Percentiles rank a stretch among this genome's conserved stretches.
Conservation (phyloP, 257 asterid genomes). For the Nicotiana paniculata region DNA sequence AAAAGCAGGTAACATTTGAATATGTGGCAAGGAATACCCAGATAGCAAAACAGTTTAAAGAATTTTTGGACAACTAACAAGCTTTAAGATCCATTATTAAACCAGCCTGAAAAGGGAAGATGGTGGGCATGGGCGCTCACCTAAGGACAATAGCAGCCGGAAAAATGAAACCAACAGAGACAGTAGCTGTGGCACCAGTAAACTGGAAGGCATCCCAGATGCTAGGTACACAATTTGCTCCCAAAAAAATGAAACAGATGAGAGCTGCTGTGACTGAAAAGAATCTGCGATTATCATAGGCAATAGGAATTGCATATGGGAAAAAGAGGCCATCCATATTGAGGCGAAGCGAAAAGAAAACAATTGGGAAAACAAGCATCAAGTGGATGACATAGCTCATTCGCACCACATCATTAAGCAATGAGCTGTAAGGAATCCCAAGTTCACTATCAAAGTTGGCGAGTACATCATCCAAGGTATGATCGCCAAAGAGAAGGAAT, state of each 20-base stretch:
- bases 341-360: conserved; percentile 82
- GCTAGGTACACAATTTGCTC: conserved; percentile 79
- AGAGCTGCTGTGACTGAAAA: conserved; percentile 47
- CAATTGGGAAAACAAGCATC: conserved; percentile 81
- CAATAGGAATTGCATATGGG: conserved; percentile 59
- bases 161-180: conserved; percentile 72
- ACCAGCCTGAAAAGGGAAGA: not conserved
- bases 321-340: conserved; percentile 69
- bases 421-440: conserved; percentile 58
- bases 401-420: conserved; percentile 68
- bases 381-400: conserved; percentile 76
- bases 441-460: conserved; percentile 85
- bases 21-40: not conserved
- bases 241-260: conserved; percentile 61
- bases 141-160: conserved; percentile 79
- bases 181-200: conserved; percentile 92
- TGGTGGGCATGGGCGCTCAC: conserved; percentile 24
- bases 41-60: not conserved
- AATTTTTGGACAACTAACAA: not conserved
- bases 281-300: conserved; percentile 61
- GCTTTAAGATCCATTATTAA: not conserved
- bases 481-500: conserved; percentile 69
- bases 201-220: conserved; percentile 94
- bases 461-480: conserved; percentile 76
- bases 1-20: not conserved